Evolutionary conservation across 106 monocot genomes (phyloP), one percentile per base, ranked within the genome.

Genomic region (Posidonia australis): DNA sequence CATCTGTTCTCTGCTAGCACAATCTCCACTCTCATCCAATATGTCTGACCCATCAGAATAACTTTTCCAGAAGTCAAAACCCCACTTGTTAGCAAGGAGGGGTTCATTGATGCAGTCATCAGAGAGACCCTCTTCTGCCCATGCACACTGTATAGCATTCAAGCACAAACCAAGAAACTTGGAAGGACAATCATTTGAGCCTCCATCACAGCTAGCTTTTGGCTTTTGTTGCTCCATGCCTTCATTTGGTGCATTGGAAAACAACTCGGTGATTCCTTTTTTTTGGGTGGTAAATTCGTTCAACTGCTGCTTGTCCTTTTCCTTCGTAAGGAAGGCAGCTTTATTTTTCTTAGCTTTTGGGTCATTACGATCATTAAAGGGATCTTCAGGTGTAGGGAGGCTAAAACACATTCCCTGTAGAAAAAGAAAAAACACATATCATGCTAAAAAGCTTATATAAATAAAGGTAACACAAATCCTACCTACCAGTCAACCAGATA

Each of bases 351-450:
- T 22, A 1, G 55, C 46, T 68, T 78, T 81, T 52, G 80, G 81
- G 28, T 78, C 85, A 13, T 71, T 79, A 5, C 85, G 74, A 27
- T 88, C 88, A 54, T 93, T 86, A 77, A 86, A 93, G 49, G 93
- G 89, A 47, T 93, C 89, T 3, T 93, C 93, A 10, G 77, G 72
- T 0, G 83, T 93, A 1, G 93, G 93, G 20, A 89, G 86, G 77
- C 73, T 81, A 69, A 83, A 93, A 72, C 93, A 93, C 93, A 93
- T 93, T 2, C 82, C 87, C 91, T 90, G 66, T 30, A 69, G 24
- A 45, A 11, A 24, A 1, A n/a, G 2, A 22, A 36, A 36, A 36
- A 36, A 36, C 7, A 36, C 2, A 36, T 36, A 36, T 36, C 36
- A 36, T 7, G 7, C 36, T 4, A 36, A n/a, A n/a, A n/a, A n/a